phyloP scores from a whole-genome alignment of 208 protist species.

The Crithidia sp. region DNA sequence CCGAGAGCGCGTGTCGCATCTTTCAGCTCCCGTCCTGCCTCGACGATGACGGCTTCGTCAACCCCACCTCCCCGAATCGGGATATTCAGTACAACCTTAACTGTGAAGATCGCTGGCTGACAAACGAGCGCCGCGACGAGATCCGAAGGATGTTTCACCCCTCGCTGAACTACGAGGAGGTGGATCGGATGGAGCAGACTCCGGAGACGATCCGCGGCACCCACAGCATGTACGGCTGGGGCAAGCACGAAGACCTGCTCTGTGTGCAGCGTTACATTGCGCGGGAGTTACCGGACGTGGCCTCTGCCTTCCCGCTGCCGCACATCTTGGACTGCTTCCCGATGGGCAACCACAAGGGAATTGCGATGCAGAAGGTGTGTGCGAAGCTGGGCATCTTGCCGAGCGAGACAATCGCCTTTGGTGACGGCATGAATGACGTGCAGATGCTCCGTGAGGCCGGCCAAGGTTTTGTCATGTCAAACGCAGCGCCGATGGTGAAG shows the following conservation, averaged over 20 bases:
- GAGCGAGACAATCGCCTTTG: slow-evolving; percentile 58
- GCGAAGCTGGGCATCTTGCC: slow-evolving; percentile 34
- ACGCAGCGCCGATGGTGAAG: slow-evolving; percentile 49
- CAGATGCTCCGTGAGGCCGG: slow-evolving; percentile 57
- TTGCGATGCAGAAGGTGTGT: slow-evolving; percentile 53
- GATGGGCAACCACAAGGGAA: slow-evolving; percentile 50
- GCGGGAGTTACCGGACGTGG: slow-evolving; percentile 22
- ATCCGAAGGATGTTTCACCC: slow-evolving; percentile 46
- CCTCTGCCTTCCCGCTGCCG: slow-evolving; percentile 37
- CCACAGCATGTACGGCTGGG: slow-evolving; percentile 52
- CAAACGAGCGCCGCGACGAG: slow-evolving; percentile 32
- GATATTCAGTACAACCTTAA: slow-evolving; percentile 57
- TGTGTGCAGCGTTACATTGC: slow-evolving; percentile 41
- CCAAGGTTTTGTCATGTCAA: slow-evolving; percentile 64
- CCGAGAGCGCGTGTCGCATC: slow-evolving; percentile 41
- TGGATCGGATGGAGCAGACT: slow-evolving; percentile 50
- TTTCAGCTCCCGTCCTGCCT: slow-evolving; percentile 39
- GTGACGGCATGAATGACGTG: slow-evolving; percentile 77
- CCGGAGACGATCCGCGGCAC: slow-evolving; percentile 32
- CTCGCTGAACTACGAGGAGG: slow-evolving; percentile 39
- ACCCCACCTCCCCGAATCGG: slow-evolving; percentile 7
- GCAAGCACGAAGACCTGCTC: slow-evolving; percentile 31
- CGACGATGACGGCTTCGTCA: slow-evolving; percentile 17
- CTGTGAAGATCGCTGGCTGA: slow-evolving; percentile 57
- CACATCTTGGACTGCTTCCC: slow-evolving; percentile 50